A percentile compares a stretch with the other conserved stretches of the same genome.
phyloP scores from a whole-genome alignment of 1,139 yeast species.

The Pneumocystis wakefieldiae region DNA sequence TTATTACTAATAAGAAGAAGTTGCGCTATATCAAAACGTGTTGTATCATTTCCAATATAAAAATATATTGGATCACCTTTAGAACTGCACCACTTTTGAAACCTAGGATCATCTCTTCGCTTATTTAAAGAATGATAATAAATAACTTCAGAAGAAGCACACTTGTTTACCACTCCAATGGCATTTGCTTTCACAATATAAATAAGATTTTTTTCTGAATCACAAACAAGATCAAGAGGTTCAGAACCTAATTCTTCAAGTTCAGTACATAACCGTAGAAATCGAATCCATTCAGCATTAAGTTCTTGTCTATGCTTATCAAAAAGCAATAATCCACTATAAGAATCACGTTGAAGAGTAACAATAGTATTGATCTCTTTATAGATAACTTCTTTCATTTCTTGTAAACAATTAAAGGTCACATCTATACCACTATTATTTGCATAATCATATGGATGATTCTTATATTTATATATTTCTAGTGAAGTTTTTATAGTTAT shows the following conservation, averaged over 20 bases:
- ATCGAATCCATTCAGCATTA: slow-evolving; percentile 1
- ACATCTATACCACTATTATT: background rate
- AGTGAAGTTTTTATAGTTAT: background rate
- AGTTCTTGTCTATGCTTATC: slow-evolving; percentile 1
- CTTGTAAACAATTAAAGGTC: background rate
- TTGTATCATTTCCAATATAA: background rate
- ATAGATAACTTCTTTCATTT: background rate
- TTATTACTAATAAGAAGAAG: background rate
- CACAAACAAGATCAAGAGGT: background rate
- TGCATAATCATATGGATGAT: background rate
- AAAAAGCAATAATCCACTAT: background rate
- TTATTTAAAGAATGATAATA: background rate
- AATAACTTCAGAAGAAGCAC: background rate
- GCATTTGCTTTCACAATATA: background rate
- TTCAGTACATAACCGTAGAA: slow-evolving; percentile 2
- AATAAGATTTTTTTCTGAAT: background rate
- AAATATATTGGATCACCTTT: background rate
- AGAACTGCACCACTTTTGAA: background rate
- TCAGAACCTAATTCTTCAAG: background rate
- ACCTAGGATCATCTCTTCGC: background rate
- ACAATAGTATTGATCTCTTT: background rate
- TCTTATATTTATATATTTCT: background rate
- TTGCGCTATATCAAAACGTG: background rate
- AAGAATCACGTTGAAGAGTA: slow-evolving; percentile 1
- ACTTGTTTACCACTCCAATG: background rate